Evolutionary conservation across 2,329 filamentous ascomycete genomes (phyloP).

Genomic region (Colletotrichum australisinense): DNA sequence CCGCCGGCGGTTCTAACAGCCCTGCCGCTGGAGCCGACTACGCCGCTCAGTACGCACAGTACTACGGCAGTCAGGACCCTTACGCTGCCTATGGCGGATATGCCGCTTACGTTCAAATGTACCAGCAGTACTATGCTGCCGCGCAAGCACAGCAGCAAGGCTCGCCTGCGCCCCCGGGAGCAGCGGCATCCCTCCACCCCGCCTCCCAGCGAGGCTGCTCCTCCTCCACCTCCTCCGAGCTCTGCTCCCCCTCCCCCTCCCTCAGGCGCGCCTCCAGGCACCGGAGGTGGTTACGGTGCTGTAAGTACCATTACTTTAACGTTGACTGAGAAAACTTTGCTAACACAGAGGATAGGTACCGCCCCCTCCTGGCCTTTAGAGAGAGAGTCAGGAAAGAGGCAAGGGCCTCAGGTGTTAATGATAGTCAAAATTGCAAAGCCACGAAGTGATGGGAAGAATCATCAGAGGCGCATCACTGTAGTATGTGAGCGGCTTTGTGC

Average conservation of each 20-base stretch:
- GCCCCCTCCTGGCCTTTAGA: constrained; percentile 65
- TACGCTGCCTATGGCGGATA: constrained; percentile 95
- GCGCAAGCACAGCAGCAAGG: constrained; percentile 61
- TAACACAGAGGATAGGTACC: constrained; percentile 57
- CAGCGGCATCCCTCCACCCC: constrained; percentile 68
- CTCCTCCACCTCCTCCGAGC: constrained; percentile 71
- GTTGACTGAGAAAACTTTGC: not conserved
- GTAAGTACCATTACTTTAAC: constrained; percentile 57
- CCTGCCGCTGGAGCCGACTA: constrained; percentile 67
- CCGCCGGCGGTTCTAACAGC: constrained; percentile 47
- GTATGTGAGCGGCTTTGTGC: not conserved
- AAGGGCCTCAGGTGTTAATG: not conserved
- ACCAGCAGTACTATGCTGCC: constrained; percentile 76
- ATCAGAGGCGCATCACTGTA: not conserved
- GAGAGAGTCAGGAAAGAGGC: constrained; percentile 42
- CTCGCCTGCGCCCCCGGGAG: constrained; percentile 58
- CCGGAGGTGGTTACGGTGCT: constrained; percentile 67
- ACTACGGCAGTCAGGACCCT: constrained; percentile 81
- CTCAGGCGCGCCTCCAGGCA: constrained; percentile 62
- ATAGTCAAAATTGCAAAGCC: not conserved
- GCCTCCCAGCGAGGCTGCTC: constrained; percentile 68
- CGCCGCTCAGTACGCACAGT: constrained; percentile 84
- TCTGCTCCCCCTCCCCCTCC: constrained; percentile 65
- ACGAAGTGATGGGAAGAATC: not conserved
- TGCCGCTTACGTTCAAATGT: constrained; percentile 79